Base-by-base conservation (phyloP, 257 asterid species). In the Nicotiana noctiflora region DNA sequence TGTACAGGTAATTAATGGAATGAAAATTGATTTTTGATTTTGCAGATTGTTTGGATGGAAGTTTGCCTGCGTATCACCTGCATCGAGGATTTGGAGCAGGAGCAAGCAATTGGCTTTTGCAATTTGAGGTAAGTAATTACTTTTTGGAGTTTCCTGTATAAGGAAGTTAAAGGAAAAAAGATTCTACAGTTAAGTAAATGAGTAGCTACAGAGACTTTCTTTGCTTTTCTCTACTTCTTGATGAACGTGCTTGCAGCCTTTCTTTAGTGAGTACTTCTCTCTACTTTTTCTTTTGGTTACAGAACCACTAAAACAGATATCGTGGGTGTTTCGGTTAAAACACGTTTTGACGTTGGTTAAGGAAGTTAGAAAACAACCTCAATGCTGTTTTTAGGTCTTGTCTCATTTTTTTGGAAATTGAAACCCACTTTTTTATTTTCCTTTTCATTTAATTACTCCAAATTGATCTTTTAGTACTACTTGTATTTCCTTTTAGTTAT, bases 21-120 rank as follows among this genome's bases (percentile, higher is more conserved):
- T 10, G 2, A 23, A 2, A 11, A 27, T 61, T 65, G 9, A 23
- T 18, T 32, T 68, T 15, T 59, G 34, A 11, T 0, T 78, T 55
- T 77, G 83, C 6, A 95, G 99, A 88, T 89, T 95, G 99, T 84
- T 89, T 95, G 97, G 99, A 95, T 85, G 99, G 99, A 46, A 95
- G 97, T 77, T 88, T 83, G 84, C 99, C 99, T 85, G 99, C 96
- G 46, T 95, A 93, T 84, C 99, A 95, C 86, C 82, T 91, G 75
- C 93, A 95, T 85, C 82, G 93, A 82, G 99, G 99, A 86, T 86
- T 89, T 60, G 99, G 98, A 31, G 97, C 97, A 2, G 99, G 98
- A 49, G 89, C 87, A 72, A 84, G 84, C 84, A 93, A 92, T 81
- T 95, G 99, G 99, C 91, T 95, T 83, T 82, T 95, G 91, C 98